These are phyloP conservation scores for Phytophthora podocarpi DNA, from an alignment of 352 stramenopile genomes.

Conservation along the genomic window DNA sequence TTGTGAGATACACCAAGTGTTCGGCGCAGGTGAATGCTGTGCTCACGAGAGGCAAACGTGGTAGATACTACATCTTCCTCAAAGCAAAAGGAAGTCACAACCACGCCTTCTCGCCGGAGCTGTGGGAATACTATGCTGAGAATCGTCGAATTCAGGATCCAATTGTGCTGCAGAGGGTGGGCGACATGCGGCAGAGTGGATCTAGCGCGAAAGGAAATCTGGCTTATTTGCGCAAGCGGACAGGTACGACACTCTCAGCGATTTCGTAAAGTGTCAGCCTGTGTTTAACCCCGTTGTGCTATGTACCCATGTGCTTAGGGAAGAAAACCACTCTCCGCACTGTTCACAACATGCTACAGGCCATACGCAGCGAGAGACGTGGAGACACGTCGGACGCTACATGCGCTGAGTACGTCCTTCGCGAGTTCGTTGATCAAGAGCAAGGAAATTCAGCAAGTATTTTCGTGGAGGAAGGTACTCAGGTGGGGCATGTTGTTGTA, in stretches of 20 bases:
- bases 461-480: not conserved
- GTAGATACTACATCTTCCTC: not conserved
- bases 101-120: not conserved
- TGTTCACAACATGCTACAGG: conserved; percentile 5
- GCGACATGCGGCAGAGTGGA: not conserved
- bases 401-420: too few species aligned
- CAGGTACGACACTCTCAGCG: too few species aligned
- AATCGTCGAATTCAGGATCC: not conserved
- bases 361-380: not conserved
- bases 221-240: not conserved
- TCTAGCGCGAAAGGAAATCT: conserved; percentile 4
- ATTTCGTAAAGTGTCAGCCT: too few species aligned
- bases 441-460: not conserved
- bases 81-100: conserved; percentile 3
- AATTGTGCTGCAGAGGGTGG: not conserved
- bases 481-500: not conserved
- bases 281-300: not conserved
- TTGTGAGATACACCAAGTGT: not conserved
- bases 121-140: conserved; percentile 13
- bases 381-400: not conserved
- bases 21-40: not conserved
- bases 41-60: not conserved
- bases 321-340: not conserved
- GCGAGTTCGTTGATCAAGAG: too few species aligned
- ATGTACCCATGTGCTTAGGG: not conserved